Conservation (phyloP, 2,329 filamentous ascomycete genomes). For the Cladorrhinum sp. region DNA sequence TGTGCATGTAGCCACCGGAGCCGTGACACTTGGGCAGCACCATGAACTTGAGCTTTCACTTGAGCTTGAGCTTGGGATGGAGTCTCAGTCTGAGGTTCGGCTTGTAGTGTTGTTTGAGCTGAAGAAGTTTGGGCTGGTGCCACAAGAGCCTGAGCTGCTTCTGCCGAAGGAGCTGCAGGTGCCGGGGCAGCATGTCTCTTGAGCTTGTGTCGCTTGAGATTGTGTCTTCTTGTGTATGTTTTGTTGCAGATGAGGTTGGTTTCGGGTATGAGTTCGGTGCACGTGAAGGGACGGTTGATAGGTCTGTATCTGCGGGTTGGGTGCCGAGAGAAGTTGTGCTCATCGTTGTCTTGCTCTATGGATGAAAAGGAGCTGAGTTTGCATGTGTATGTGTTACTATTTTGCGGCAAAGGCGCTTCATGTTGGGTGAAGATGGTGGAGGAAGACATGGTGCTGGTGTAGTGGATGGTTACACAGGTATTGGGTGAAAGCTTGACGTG, state of each 20-base stretch:
- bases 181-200: not conserved
- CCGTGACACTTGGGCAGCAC: no score
- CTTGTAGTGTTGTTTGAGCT: no score
- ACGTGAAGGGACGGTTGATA: not conserved
- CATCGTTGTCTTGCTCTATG: not conserved
- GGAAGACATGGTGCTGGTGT: not conserved
- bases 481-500: not conserved
- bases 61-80: no score
- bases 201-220: not conserved
- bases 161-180: no score
- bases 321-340: not conserved
- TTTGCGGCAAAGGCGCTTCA: not conserved
- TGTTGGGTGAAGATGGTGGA: not conserved
- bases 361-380: not conserved
- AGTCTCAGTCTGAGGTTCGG: no score
- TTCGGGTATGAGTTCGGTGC: not conserved
- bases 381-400: not conserved
- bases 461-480: no score
- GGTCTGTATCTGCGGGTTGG: not conserved
- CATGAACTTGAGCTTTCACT: no score
- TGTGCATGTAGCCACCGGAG: no score
- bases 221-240: not conserved
- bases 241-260: not conserved
- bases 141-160: no score
- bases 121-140: no score